A percentile compares a stretch with the other conserved stretches of the same genome.
These are phyloP conservation scores for Anisodus tanguticus DNA, from an alignment of 257 asterid species.

Conservation along the genomic window DNA sequence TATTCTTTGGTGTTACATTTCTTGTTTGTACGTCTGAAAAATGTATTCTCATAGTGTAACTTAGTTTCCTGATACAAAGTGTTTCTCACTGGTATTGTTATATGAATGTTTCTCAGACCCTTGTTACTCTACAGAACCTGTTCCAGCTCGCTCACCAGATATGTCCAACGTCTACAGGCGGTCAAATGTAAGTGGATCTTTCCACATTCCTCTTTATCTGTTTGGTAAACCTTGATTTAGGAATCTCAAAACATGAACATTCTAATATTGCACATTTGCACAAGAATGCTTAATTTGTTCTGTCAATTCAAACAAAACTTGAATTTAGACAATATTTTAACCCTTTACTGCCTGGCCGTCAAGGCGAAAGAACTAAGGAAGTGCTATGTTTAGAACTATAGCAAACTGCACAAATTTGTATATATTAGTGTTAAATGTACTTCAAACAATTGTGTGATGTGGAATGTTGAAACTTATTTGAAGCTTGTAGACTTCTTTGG, in stretches of 20 bases:
- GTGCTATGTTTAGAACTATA: constrained; percentile 8
- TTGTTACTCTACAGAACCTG: constrained; percentile 53
- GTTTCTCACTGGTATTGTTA: constrained; percentile 25
- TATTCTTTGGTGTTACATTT: background rate
- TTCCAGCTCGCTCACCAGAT: constrained; percentile 53
- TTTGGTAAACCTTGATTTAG: constrained; percentile 22
- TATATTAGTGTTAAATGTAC: constrained; percentile 1
- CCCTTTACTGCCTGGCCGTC: background rate
- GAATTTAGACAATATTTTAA: constrained; percentile 12
- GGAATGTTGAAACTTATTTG: background rate
- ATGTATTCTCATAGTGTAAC: constrained; percentile 2
- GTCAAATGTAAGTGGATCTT: constrained; percentile 52
- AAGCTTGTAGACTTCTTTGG: constrained; percentile 2
- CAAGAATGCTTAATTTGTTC: constrained; percentile 7
- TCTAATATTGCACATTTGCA: background rate
- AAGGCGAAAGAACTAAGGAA: background rate
- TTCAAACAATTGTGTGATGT: constrained; percentile 8
- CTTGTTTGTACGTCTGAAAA: background rate
- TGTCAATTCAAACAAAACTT: background rate
- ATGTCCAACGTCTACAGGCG: constrained; percentile 47
- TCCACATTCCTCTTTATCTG: background rate
- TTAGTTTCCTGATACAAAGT: constrained; percentile 23
- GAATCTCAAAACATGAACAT: constrained; percentile 15
- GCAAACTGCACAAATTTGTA: background rate
- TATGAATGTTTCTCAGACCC: constrained; percentile 49